Evolutionary conservation across 2,329 filamentous ascomycete genomes (phyloP).

Genomic region (Claviceps sp.): DNA sequence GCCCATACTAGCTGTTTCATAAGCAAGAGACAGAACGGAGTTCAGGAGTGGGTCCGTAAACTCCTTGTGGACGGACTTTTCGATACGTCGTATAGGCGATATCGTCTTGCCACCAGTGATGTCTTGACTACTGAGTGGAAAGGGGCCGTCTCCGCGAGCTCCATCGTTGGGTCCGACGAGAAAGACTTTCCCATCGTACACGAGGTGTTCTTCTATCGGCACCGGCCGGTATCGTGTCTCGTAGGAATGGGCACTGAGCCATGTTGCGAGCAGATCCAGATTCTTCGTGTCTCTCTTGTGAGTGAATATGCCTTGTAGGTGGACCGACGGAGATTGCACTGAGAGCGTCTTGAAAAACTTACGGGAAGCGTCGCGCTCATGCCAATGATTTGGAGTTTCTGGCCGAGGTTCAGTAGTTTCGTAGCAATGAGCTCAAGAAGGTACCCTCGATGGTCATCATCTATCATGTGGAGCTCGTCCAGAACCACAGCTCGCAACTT

Average conservation of each 20-base stretch:
- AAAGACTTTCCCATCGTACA: slow-evolving; percentile 57
- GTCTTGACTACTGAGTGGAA: slow-evolving; percentile 30
- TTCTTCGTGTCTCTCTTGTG: slow-evolving; percentile 34
- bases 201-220: slow-evolving; percentile 63
- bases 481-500: slow-evolving; percentile 54
- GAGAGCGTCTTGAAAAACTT: slow-evolving; percentile 12
- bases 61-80: slow-evolving; percentile 44
- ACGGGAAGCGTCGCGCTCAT: slow-evolving; percentile 72
- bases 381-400: slow-evolving; percentile 56
- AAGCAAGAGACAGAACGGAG: slow-evolving; percentile 54
- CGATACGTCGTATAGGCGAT: slow-evolving; percentile 32
- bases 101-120: slow-evolving; percentile 22
- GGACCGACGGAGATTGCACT: neutral
- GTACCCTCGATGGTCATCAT: slow-evolving; percentile 64
- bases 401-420: slow-evolving; percentile 55
- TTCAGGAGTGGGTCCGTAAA: slow-evolving; percentile 54
- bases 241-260: slow-evolving; percentile 60
- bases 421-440: slow-evolving; percentile 61
- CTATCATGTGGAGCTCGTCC: slow-evolving; percentile 73
- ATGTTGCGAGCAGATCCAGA: slow-evolving; percentile 52
- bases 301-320: neutral
- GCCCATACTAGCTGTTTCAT: slow-evolving; percentile 54
- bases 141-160: slow-evolving; percentile 40
- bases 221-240: slow-evolving; percentile 61
- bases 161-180: slow-evolving; percentile 40